Percentiles rank a stretch among this genome's conserved stretches.
Evolutionary conservation across 2,329 filamentous ascomycete species (phyloP).

Genomic region (Trichothecium roseum): DNA sequence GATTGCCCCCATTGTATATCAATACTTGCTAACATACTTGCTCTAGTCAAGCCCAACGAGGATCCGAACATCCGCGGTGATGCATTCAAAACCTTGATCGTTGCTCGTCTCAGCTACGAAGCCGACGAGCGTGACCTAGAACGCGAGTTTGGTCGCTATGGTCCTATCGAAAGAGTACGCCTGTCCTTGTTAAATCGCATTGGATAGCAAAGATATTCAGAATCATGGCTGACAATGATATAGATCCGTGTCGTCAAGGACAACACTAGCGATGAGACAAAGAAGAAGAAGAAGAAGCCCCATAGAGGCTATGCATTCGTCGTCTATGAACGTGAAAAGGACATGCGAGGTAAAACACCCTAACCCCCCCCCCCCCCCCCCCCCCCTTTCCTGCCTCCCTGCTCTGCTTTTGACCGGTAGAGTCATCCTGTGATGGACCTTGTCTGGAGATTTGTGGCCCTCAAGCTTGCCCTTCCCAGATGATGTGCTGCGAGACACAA

Average conservation of each 20-base stretch:
- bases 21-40: conserved; percentile 8
- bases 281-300: conserved; percentile 69
- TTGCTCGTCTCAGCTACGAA: conserved; percentile 82
- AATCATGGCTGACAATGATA: background rate
- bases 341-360: conserved; percentile 99
- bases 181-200: conserved; percentile 1
- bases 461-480: conserved; percentile 29
- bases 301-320: conserved; percentile 93
- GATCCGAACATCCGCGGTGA: conserved; percentile 88
- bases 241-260: conserved; percentile 84
- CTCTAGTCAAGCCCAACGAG: conserved; percentile 65
- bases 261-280: conserved; percentile 56
- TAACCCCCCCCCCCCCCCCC: too few species aligned
- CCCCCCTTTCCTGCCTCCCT: conserved; percentile 18
- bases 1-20: conserved; percentile 3
- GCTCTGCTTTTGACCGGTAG: conserved; percentile 7
- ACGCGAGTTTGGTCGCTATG: conserved; percentile 86
- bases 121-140: conserved; percentile 84
- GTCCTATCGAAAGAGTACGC: conserved; percentile 81
- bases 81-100: conserved; percentile 89
- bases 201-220: background rate
- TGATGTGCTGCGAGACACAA: conserved; percentile 34
- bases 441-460: conserved; percentile 24
- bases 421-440: conserved; percentile 14
- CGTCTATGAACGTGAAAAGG: conserved; percentile 92